phyloP scores from a whole-genome alignment of 768 basidiomycete species.

The Auriscalpium microsporum region DNA sequence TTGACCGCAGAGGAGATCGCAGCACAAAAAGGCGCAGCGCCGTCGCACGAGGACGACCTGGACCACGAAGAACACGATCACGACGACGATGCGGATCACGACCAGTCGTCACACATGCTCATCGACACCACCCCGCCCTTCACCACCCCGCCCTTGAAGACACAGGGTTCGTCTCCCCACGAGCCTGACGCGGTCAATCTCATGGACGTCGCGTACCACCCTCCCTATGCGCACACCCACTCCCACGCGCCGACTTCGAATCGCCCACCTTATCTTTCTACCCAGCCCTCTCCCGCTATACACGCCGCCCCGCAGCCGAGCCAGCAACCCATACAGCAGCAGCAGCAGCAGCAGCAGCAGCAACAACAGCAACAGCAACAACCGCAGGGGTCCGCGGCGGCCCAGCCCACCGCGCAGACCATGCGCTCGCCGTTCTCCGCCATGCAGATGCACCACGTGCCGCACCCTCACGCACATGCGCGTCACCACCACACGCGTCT shows the following conservation, averaged over 20 bases:
- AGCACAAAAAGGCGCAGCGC: slow-evolving; percentile 51
- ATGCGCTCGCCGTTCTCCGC: slow-evolving; percentile 51
- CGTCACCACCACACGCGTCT: slow-evolving; percentile 58
- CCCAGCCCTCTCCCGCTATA: background rate
- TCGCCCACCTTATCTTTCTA: background rate
- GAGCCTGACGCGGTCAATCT: slow-evolving; percentile 8
- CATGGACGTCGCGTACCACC: background rate
- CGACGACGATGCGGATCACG: slow-evolving; percentile 42
- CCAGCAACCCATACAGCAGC: background rate
- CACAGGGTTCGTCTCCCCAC: slow-evolving; percentile 14
- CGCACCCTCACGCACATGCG: slow-evolving; percentile 72
- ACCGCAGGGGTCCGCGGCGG: background rate
- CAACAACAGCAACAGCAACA: slow-evolving; percentile 1
- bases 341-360: slow-evolving; percentile 8
- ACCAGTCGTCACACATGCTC: slow-evolving; percentile 20
- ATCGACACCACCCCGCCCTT: slow-evolving; percentile 13
- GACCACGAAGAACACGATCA: slow-evolving; percentile 24
- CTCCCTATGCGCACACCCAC: slow-evolving; percentile 2
- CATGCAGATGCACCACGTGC: slow-evolving; percentile 69
- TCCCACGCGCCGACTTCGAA: slow-evolving; percentile 1
- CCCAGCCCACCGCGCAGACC: slow-evolving; percentile 1
- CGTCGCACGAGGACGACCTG: slow-evolving; percentile 27
- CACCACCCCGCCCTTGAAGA: slow-evolving; percentile 10
- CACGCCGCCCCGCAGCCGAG: too few relatives aligned
- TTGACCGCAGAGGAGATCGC: slow-evolving; percentile 94